These are phyloP conservation scores for Candida golubevii DNA, from an alignment of 805 yeast species.

Conservation along the genomic window DNA sequence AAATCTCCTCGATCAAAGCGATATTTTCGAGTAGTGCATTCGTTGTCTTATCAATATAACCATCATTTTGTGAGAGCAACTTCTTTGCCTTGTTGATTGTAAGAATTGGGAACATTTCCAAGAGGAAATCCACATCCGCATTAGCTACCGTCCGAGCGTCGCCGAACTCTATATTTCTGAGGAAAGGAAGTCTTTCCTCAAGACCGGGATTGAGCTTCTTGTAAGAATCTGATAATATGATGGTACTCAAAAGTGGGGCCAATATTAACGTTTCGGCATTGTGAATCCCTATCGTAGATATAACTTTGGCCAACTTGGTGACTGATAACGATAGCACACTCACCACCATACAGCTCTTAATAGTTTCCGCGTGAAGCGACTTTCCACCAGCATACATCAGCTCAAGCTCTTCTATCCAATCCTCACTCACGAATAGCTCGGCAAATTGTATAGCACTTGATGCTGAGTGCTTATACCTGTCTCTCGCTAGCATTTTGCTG, in stretches of 20 bases:
- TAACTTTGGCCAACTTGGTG: conserved; percentile 38
- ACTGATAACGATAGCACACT: conserved; percentile 48
- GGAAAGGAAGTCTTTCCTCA: conserved; percentile 46
- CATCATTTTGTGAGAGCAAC: conserved; percentile 44
- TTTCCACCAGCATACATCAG: conserved; percentile 53
- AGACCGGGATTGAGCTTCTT: conserved; percentile 48
- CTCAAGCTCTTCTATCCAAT: conserved; percentile 62
- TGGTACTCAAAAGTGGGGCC: conserved; percentile 53
- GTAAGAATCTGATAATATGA: conserved; percentile 47
- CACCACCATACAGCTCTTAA: conserved; percentile 48
- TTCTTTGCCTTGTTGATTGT: conserved; percentile 43
- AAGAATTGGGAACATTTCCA: conserved; percentile 69
- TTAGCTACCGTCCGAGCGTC: conserved; percentile 16
- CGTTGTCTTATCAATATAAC: conserved; percentile 55
- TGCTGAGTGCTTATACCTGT: conserved; percentile 17
- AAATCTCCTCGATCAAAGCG: conserved; percentile 28
- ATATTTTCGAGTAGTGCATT: conserved; percentile 63
- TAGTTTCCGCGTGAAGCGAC: conserved; percentile 43
- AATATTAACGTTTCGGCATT: conserved; percentile 39
- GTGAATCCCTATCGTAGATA: conserved; percentile 39
- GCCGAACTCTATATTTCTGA: conserved; percentile 23
- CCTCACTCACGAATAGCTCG: conserved; percentile 47
- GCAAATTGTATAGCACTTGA: conserved; percentile 38
- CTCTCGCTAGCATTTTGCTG: conserved; percentile 19
- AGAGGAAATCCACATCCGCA: conserved; percentile 36